These are phyloP conservation scores for Euphorbia pulcherrima DNA, from an alignment of 345 rosid species.

Conservation along the genomic window DNA sequence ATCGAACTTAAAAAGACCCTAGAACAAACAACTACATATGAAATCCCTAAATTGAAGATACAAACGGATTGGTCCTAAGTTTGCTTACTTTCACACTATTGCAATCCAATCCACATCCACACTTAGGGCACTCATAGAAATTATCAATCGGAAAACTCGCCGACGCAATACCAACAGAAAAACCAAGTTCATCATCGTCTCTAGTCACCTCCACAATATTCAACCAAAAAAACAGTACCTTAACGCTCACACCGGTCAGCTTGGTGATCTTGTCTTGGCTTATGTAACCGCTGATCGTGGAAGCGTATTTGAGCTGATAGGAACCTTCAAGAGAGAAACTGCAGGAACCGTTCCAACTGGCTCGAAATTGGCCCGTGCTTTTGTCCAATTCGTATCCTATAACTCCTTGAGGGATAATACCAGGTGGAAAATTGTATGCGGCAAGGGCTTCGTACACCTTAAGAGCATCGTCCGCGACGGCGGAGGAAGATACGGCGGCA, in stretches of 20 bases:
- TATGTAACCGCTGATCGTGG: constrained; percentile 68
- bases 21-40: not conserved
- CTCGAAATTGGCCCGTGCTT: constrained; percentile 57
- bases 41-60: constrained; percentile 49
- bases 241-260: constrained; percentile 80
- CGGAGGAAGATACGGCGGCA: constrained; percentile 25
- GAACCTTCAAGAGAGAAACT: constrained; percentile 86
- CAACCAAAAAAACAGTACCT: constrained; percentile 80
- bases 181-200: constrained; percentile 52
- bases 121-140: constrained; percentile 82
- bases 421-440: constrained; percentile 67
- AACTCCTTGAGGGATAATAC: constrained; percentile 75
- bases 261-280: constrained; percentile 51
- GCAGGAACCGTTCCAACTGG: constrained; percentile 58
- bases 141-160: constrained; percentile 68
- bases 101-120: constrained; percentile 90
- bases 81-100: constrained; percentile 30
- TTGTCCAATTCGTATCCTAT: constrained; percentile 58
- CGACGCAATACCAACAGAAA: constrained; percentile 91
- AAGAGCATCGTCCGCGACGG: constrained; percentile 12
- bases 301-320: constrained; percentile 69
- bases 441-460: constrained; percentile 68
- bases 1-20: not conserved
- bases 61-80: constrained; percentile 39
- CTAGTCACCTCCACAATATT: constrained; percentile 82